phyloP scores from a whole-genome alignment of 805 yeast genomes.

The Clavispora santaluciae region DNA sequence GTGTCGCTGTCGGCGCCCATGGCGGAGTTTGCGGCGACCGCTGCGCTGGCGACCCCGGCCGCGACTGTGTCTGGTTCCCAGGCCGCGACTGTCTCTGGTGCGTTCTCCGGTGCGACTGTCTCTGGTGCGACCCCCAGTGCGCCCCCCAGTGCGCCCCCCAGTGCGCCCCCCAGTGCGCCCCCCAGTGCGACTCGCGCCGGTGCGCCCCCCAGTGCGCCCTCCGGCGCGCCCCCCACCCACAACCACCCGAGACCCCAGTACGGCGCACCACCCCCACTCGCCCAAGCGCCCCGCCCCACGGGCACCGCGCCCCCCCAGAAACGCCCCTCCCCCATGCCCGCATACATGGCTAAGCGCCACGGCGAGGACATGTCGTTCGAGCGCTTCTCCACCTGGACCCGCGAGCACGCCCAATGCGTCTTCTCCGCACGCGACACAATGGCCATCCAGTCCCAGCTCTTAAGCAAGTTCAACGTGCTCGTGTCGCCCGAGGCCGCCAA shows the following conservation, averaged over 20 bases:
- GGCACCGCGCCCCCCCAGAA: neutral
- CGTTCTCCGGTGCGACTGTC: too few relatives aligned
- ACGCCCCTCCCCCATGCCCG: neutral
- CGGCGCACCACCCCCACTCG: neutral
- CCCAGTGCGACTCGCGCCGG: neutral
- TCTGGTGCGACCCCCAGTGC: too few relatives aligned
- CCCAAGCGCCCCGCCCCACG: neutral
- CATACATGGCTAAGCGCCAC: constrained; percentile 1
- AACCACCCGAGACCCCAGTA: too few relatives aligned
- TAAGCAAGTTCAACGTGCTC: constrained; percentile 3
- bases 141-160: too few relatives aligned
- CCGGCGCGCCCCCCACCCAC: neutral
- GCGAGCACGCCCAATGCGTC: constrained; percentile 10
- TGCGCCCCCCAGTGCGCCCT: neutral
- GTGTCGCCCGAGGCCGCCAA: constrained; percentile 11
- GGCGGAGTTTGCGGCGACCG: neutral
- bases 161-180: too few relatives aligned
- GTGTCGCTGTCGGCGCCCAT: constrained; percentile 5
- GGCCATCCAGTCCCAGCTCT: constrained; percentile 9
- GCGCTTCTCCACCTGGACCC: constrained; percentile 11
- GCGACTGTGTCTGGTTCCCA: too few relatives aligned
- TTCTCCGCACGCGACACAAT: constrained; percentile 7
- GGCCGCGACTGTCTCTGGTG: too few relatives aligned
- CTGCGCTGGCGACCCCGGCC: neutral
- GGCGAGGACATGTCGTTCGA: constrained; percentile 1